These are phyloP conservation scores for Fusarium bactridioides DNA, from an alignment of 2,329 filamentous ascomycete species.

Conservation along the genomic window DNA sequence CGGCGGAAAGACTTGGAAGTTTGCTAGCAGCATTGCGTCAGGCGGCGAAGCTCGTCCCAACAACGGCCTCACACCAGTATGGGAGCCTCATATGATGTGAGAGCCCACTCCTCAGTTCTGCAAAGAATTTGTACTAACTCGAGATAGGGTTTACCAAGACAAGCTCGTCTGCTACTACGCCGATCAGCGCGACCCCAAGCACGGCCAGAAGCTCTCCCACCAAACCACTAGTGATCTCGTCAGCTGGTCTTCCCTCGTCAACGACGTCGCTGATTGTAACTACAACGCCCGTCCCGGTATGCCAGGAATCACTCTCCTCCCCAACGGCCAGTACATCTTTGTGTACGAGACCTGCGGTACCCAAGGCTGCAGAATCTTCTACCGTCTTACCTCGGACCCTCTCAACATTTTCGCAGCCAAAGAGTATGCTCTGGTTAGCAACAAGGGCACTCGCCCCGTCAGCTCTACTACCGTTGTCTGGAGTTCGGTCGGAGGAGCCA, in stretches of 20 bases:
- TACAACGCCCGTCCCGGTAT: constrained; percentile 74
- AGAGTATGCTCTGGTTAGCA: constrained; percentile 45
- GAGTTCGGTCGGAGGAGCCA: constrained; percentile 52
- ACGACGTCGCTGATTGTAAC: constrained; percentile 65
- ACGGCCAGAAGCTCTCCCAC: constrained; percentile 75
- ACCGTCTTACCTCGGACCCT: constrained; percentile 52
- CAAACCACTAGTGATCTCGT: constrained; percentile 66
- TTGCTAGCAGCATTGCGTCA: constrained; percentile 69
- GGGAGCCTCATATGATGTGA: constrained; percentile 73
- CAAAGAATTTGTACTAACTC: neutral
- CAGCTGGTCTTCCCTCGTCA: constrained; percentile 64
- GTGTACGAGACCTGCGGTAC: constrained; percentile 67
- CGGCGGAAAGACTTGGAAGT: constrained; percentile 69
- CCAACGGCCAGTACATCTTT: constrained; percentile 62
- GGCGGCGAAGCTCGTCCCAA: constrained; percentile 68
- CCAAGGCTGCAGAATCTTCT: constrained; percentile 53
- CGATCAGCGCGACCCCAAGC: constrained; percentile 68
- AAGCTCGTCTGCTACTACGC: constrained; percentile 74
- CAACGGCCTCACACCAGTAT: constrained; percentile 74
- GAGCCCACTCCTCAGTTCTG: neutral
- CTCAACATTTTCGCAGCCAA: constrained; percentile 45
- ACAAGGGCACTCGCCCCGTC: constrained; percentile 47
- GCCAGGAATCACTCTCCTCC: constrained; percentile 67
- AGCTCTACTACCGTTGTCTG: constrained; percentile 56
- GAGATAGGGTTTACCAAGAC: constrained; percentile 59